These are phyloP conservation scores for Cutaneotrichosporon daszewskae DNA, from an alignment of 1,284 basidiomycete genomes.

Conservation along the genomic window DNA sequence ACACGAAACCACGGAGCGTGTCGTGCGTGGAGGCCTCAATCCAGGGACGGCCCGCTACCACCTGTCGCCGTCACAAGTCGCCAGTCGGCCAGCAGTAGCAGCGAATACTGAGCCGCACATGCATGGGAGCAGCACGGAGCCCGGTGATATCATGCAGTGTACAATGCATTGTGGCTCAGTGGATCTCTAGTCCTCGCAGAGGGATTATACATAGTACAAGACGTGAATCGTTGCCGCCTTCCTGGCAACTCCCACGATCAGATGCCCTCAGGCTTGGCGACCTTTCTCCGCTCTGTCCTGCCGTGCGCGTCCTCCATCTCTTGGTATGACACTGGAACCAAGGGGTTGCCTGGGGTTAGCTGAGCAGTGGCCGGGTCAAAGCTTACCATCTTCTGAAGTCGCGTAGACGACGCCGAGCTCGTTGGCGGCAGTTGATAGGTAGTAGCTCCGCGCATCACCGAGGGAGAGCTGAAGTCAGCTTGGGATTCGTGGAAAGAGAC, in stretches of 20 bases:
- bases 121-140: background rate
- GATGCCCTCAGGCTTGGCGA: conserved; percentile 47
- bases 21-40: no score
- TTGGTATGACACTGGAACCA: conserved; percentile 46
- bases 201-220: no score
- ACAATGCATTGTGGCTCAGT: background rate
- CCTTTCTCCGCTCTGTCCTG: conserved; percentile 43
- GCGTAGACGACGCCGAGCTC: conserved; percentile 63
- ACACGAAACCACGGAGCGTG: no score
- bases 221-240: no score
- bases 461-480: conserved; percentile 64
- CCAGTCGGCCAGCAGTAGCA: no score
- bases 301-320: conserved; percentile 48
- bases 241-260: no score
- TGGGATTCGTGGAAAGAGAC: no score
- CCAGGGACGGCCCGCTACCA: no score
- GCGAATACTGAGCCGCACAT: background rate
- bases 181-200: no score
- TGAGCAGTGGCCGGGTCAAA: background rate
- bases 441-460: conserved; percentile 89
- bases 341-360: conserved; percentile 36
- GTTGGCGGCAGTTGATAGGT: conserved; percentile 88
- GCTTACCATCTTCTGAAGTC: conserved; percentile 43
- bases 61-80: no score
- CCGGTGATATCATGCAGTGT: background rate